Conservation (phyloP, 208 protist species). For the Novymonas esmeraldas region DNA sequence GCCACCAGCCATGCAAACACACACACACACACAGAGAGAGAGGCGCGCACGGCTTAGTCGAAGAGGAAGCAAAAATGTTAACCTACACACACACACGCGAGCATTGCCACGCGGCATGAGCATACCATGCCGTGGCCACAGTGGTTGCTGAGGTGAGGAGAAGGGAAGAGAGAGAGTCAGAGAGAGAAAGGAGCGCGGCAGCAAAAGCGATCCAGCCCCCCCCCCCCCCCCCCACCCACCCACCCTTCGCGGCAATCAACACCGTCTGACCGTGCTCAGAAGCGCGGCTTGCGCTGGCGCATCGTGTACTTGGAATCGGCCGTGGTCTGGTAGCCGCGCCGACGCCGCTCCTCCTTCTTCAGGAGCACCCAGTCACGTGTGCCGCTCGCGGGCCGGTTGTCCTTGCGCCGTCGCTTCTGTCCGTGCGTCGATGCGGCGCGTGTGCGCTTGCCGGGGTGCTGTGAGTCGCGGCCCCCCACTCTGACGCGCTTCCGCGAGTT, state of each 20-base stretch:
- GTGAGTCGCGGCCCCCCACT: constrained; percentile 43
- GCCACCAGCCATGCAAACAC: too few species aligned
- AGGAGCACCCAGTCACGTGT: constrained; percentile 94
- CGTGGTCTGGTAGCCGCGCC: constrained; percentile 90
- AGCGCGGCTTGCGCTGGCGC: constrained; percentile 85
- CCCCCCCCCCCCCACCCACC: background rate
- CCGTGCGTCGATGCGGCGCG: constrained; percentile 30
- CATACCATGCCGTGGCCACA: too few species aligned
- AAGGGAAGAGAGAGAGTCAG: too few species aligned
- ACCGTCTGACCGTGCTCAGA: too few species aligned
- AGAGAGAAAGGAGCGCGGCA: too few species aligned
- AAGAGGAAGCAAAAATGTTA: too few species aligned
- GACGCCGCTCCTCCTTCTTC: constrained; percentile 96
- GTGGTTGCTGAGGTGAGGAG: too few species aligned
- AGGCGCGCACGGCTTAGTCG: too few species aligned
- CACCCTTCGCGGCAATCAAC: too few species aligned
- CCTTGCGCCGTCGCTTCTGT: constrained; percentile 55
- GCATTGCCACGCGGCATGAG: too few species aligned
- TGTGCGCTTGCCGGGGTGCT: constrained; percentile 46
- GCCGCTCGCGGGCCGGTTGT: constrained; percentile 78
- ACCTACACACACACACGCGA: too few species aligned
- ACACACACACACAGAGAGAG: too few species aligned
- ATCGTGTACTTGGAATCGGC: constrained; percentile 97
- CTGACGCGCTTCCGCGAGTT: constrained; percentile 40
- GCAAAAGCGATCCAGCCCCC: background rate